phyloP scores from a whole-genome alignment of 805 yeast species.

The Ascoidea asiatica region DNA sequence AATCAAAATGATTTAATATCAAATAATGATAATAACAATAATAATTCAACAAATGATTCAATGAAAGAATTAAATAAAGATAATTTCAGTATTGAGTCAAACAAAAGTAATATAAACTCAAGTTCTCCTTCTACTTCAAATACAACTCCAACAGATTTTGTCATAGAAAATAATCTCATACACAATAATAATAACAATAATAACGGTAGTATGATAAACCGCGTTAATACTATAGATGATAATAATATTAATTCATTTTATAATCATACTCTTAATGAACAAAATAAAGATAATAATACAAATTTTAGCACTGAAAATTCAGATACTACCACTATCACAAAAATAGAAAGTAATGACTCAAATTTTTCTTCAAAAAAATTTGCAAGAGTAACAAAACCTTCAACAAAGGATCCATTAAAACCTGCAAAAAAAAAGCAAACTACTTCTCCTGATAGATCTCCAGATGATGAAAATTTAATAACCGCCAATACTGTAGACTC shows the following conservation, averaged over 20 bases:
- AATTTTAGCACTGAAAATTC: background rate
- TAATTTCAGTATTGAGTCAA: background rate
- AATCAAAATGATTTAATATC: background rate
- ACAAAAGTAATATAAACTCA: background rate
- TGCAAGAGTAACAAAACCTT: background rate
- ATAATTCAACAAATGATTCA: too few species aligned
- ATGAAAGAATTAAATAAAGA: too few species aligned
- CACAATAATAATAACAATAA: background rate
- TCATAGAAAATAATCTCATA: background rate
- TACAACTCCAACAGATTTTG: too few species aligned
- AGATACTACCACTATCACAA: too few species aligned
- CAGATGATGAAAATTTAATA: background rate
- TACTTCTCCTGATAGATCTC: background rate
- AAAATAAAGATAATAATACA: background rate
- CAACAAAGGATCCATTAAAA: background rate
- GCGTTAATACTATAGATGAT: too few species aligned
- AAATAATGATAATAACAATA: background rate
- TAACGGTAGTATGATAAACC: background rate
- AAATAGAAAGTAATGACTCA: too few species aligned
- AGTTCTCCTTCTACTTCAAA: background rate
- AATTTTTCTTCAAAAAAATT: background rate
- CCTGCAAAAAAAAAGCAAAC: background rate
- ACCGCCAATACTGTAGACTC: background rate
- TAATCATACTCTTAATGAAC: background rate
- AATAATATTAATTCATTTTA: too few species aligned